Base-by-base conservation (phyloP, 2,329 filamentous ascomycete genomes). In the Epichloe gansuensis region DNA sequence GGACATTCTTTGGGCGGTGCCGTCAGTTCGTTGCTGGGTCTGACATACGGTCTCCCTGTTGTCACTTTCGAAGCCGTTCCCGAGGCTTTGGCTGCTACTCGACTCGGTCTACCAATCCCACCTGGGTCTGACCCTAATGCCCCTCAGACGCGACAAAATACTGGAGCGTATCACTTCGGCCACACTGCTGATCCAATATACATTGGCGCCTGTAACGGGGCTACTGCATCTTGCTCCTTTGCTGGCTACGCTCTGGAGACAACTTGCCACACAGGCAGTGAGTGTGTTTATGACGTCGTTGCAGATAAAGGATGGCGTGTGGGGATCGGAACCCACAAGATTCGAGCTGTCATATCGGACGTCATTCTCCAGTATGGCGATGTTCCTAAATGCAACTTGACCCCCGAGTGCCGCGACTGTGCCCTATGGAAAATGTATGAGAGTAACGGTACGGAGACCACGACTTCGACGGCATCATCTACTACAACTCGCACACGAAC, bases 111-210 rank as follows among this genome's bases (percentile, higher is more conserved):
- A 7, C 91, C 91, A 0, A 78, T 83, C 0, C 91, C 93, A 12
- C 91, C 91, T 0, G 88, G 87, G 25, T 76, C 85, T 46, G 78
- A 91, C 61, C 78, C 88, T 25, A 75, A 78, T 43, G 75, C 80
- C 35, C 85, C 88, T 34, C 88, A 94, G 62, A 76, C 79, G 39
- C 76, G 88, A 43, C 70, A 80, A 54, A 78, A 82, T 61, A 94
- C 89, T 0, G 91, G 88, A 12, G 77, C 86, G 0, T 94, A 83
- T 63, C 93, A 98, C 67, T 91, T 96, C 65, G 93, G 93, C 4
- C 91, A 97, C 63, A 97, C 90, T 0, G 93, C 93, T 0, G 93
- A 98, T 67, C 93, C 93, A 0, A 83, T 98, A 37, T 98, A 85
- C 63, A 91, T 96, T 72, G 93, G 93, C 35, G 88, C 85, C 0